phyloP scores from a whole-genome alignment of 225 moss, liverwort and hornwort genomes.

The Neckera pumila region DNA sequence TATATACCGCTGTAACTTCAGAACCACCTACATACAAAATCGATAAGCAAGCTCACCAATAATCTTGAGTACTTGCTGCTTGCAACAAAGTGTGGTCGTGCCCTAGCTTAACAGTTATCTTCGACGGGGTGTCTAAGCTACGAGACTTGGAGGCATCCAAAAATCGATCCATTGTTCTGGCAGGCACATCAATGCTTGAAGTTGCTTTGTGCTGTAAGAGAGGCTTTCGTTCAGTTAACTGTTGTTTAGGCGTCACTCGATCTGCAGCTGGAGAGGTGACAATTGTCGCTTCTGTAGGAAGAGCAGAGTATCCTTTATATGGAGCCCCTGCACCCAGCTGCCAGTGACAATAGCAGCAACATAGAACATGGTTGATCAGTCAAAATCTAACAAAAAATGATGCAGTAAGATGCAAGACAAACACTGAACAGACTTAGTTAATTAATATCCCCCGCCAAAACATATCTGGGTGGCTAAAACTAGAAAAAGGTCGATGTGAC shows the following conservation, averaged over 20 bases:
- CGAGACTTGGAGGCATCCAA: constrained; percentile 37
- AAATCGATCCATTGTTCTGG: constrained; percentile 42
- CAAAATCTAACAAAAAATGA: not conserved
- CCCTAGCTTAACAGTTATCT: constrained; percentile 57
- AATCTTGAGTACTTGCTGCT: constrained; percentile 85
- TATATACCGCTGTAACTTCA: not conserved
- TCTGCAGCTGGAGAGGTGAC: constrained; percentile 41
- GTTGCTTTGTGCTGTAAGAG: constrained; percentile 34
- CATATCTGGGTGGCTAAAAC: not conserved
- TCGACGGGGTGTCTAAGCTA: constrained; percentile 44
- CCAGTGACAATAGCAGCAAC: constrained; percentile 49
- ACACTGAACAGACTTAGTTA: not conserved
- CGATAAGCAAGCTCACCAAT: constrained; percentile 43
- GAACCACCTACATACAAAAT: not conserved
- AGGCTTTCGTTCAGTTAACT: constrained; percentile 39
- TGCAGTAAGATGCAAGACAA: not conserved
- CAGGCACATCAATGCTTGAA: constrained; percentile 66
- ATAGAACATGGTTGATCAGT: constrained; percentile 5
- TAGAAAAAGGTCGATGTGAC: not conserved
- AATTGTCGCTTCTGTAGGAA: constrained; percentile 42
- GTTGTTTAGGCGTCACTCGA: constrained; percentile 43
- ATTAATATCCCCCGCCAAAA: not conserved
- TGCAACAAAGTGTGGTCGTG: constrained; percentile 85
- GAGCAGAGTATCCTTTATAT: constrained; percentile 44
- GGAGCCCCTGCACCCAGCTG: constrained; percentile 51